These are phyloP conservation scores for Pythium angustatum DNA, from an alignment of 352 stramenopile genomes.

Conservation along the genomic window DNA sequence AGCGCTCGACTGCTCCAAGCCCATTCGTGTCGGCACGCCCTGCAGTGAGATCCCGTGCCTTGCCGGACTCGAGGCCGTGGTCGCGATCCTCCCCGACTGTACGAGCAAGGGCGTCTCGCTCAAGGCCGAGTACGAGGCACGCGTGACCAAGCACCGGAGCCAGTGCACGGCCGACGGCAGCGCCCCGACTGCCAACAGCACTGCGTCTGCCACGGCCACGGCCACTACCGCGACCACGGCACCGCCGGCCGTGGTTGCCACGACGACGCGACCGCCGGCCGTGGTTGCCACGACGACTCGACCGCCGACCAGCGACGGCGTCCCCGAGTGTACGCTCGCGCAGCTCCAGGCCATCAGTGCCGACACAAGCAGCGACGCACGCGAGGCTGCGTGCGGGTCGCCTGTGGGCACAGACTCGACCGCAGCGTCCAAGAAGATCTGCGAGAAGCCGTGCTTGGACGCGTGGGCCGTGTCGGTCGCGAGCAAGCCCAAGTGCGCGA, in stretches of 20 bases:
- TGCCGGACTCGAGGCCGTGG: not conserved
- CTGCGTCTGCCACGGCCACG: not conserved
- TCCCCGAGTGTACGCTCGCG: not conserved
- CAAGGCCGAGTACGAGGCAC: not conserved
- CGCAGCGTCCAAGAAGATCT: not conserved
- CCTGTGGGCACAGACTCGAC: not conserved
- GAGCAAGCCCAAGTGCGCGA: not conserved
- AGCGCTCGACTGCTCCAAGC: not conserved
- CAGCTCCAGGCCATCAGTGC: not conserved
- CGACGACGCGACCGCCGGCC: not conserved
- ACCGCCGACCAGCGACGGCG: not conserved
- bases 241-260: no score
- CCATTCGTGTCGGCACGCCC: not conserved
- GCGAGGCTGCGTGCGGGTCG: not conserved
- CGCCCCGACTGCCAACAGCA: not conserved
- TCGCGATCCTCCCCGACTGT: slow-evolving; percentile 3
- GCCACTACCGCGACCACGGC: not conserved
- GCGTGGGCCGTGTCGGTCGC: not conserved
- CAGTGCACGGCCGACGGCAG: not conserved
- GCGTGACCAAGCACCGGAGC: not conserved
- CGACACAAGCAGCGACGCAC: not conserved
- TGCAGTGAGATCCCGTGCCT: slow-evolving; percentile 3
- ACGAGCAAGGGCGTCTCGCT: not conserved
- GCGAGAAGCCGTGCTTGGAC: not conserved
- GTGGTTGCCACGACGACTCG: not conserved